Evolutionary conservation across 2,329 filamentous ascomycete species (phyloP), one percentile per base, ranked within the genome.

Genomic region (Hymenoscyphus salicellus): DNA sequence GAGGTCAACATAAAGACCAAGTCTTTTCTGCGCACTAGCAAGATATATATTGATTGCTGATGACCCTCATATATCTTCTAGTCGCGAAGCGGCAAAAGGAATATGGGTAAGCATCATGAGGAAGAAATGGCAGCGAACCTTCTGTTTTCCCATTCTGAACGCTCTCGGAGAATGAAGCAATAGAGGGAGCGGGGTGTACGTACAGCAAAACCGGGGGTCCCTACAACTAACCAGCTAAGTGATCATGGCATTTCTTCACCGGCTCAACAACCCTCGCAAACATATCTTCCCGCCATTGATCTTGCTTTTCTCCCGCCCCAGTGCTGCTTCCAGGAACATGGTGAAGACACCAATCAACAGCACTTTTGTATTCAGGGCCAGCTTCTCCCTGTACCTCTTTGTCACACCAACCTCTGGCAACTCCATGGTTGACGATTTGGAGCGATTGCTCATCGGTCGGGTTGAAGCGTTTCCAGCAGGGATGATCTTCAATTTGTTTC

Each of bases 221-320:
- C 7, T 11, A 52, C 20, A 23, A 14, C 8, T 23, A 52, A 52
- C 3, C 20, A 52, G 46, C n/a, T 33, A 67, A 56, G 8, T 62
- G 63, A 46, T 67, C 65, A 65, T 65, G 55, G 38, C 65, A 68
- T n/a, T 62, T 41, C 41, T 62, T 64, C 33, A 67, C 61, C 23
- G 62, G 65, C 65, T 69, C 67, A n/a, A 69, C 68, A 38, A 68
- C 66, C 46, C 59, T 64, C 3, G 43, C 30, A 56, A 62, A 66
- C 67, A 69, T 64, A 32, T 67, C 61, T 43, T 67, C 65, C 28
- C 67, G 63, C 67, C 67, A 67, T 46, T 63, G 63, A 16, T 66
- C 62, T 20, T 61, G 38, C 23, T 60, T 60, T n/a, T 55, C 62
- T n/a, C 64, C 62, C 6, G n/a, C 52, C 32, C 58, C 58, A 3